Evolutionary conservation across 805 yeast species (phyloP).

Genomic region (Teunomyces barrocoloradensis): DNA sequence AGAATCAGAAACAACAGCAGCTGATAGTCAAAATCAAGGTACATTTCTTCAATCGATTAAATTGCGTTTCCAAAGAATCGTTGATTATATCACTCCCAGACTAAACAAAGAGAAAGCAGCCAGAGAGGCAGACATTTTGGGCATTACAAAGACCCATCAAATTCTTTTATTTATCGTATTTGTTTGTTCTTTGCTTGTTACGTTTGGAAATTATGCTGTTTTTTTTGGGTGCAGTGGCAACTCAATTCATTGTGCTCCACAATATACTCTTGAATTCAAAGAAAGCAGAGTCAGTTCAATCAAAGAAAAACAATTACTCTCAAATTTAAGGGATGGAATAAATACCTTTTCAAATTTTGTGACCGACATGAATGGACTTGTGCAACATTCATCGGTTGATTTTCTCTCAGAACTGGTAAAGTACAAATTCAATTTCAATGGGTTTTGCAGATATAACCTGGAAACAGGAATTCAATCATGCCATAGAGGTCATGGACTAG

Average conservation of each 20-base stretch:
- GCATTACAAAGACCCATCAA: neutral
- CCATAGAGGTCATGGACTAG: conserved; percentile 42
- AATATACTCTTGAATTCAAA: neutral
- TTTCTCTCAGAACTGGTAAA: conserved; percentile 37
- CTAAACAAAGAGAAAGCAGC: neutral
- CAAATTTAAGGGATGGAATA: conserved; percentile 1
- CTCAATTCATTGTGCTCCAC: neutral
- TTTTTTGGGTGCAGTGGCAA: neutral
- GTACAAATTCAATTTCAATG: conserved; percentile 44
- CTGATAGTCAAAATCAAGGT: neutral
- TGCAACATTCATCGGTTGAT: neutral
- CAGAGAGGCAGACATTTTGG: neutral
- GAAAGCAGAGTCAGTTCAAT: neutral
- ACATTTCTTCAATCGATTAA: too few species aligned
- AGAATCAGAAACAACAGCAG: neutral
- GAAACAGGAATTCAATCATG: conserved; percentile 21
- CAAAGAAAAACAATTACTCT: neutral
- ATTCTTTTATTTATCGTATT: neutral
- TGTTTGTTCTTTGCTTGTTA: neutral
- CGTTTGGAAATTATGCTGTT: neutral
- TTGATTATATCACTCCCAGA: neutral
- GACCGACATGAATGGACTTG: neutral
- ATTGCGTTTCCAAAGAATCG: too few species aligned
- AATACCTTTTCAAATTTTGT: conserved; percentile 1
- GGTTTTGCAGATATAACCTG: conserved; percentile 45